Base-by-base conservation (phyloP, 495 filamentous ascomycete species). In the Aspergillus cristatus region DNA sequence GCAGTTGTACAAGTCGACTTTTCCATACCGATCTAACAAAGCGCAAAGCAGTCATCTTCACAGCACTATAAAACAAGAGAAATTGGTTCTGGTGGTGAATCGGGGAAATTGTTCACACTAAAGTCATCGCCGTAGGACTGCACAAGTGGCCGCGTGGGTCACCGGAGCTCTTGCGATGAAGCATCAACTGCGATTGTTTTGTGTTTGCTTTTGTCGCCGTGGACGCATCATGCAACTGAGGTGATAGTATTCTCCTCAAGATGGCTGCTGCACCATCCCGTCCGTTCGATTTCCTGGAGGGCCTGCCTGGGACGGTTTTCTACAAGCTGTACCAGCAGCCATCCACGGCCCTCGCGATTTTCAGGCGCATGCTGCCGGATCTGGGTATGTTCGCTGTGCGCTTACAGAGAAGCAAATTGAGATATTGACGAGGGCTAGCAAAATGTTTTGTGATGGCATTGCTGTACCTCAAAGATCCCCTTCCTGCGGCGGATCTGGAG, bases 401-500 rank as follows among this genome's bases (percentile, higher is more conserved):
- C 20, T 24, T 24, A 24, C 20, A 24, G 4, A 24, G 20, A 4
- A 24, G 4, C 8, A 46, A 65, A 44, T 18, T 25, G 30, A 33
- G 38, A 14, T 38, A 46, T 55, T n/a, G n/a, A n/a, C n/a, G n/a
- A n/a, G n/a, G n/a, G n/a, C n/a, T n/a, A 89, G 91, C 91, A 51
- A 96, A 98, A 72, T 82, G 77, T 28, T 84, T 97, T 57, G 93
- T 97, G 33, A 94, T 94, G 76, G 84, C 83, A 12, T 73, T 98
- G 42, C 75, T 98, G 1, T 98, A 94, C 60, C 78, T 88, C 60
- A 81, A 84, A 34, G 62, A 68, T 12, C 84, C 90, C 7, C 68
- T 96, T 41, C 74, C 75, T 2, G 71, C 84, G 4, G 58, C 74
- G 22, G 81, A 91, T 56, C 71, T 97, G 34, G 86, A 96, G 46